These are phyloP conservation scores for Cercospora zeae-maydis DNA, from an alignment of 2,329 filamentous ascomycete species.

Conservation along the genomic window DNA sequence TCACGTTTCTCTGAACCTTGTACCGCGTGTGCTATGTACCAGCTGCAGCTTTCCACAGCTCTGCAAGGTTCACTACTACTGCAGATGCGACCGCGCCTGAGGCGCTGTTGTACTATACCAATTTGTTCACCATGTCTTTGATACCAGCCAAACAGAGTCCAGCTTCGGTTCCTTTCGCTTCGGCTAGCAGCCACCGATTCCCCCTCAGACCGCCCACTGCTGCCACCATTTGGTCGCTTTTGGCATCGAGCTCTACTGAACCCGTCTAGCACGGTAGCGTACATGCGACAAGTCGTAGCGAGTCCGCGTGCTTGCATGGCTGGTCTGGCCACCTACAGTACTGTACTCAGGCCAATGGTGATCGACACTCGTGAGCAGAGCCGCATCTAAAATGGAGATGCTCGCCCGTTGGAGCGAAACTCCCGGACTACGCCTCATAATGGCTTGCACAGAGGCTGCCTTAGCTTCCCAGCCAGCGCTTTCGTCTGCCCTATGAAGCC, in stretches of 20 bases:
- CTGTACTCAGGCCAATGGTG: conserved; percentile 17
- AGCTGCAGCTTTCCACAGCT: conserved; percentile 16
- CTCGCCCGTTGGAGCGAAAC: neutral
- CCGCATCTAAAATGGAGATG: conserved; percentile 22
- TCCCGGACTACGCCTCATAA: conserved; percentile 9
- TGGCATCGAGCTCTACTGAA: conserved; percentile 2
- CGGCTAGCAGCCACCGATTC: neutral
- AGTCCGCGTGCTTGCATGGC: conserved; percentile 13
- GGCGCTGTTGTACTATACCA: conserved; percentile 26
- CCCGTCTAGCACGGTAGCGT: neutral
- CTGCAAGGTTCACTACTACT: conserved; percentile 15
- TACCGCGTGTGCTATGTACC: neutral
- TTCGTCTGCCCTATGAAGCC: conserved; percentile 8
- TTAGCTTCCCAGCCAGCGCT: conserved; percentile 11
- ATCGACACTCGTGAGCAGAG: conserved; percentile 12
- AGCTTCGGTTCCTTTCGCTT: conserved; percentile 4
- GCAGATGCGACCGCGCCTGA: conserved; percentile 21
- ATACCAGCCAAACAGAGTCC: neutral
- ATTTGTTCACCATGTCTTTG: neutral
- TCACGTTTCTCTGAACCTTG: conserved; percentile 3
- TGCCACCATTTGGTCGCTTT: conserved; percentile 2
- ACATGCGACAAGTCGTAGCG: conserved; percentile 12
- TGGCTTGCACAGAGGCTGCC: conserved; percentile 19
- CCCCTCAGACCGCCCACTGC: conserved; percentile 1
- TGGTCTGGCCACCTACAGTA: neutral